Evolutionary conservation across 139 green algal genomes (phyloP).

Genomic region (Coccomyxa sp.): DNA sequence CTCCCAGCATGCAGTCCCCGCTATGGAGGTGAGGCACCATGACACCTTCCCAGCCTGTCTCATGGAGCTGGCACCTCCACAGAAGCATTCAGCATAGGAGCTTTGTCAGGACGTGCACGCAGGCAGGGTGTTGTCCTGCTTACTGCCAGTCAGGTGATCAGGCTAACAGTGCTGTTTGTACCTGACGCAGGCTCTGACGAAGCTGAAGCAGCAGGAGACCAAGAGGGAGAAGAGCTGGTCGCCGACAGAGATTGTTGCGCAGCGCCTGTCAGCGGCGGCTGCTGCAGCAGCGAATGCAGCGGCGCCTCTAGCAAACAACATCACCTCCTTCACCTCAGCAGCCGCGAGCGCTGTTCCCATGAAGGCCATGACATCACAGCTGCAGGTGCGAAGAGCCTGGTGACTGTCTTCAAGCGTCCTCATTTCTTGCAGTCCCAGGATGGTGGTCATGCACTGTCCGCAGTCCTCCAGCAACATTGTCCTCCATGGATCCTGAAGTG

Average conservation of each 20-base stretch:
- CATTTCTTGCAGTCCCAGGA: too few relatives aligned
- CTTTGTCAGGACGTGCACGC: too few relatives aligned
- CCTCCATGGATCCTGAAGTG: too few relatives aligned
- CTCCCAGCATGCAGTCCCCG: neutral
- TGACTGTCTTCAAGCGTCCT: too few relatives aligned
- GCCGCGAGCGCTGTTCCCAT: conserved; percentile 20
- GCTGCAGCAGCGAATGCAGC: conserved; percentile 20
- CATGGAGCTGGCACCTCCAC: neutral
- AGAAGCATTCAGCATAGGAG: too few relatives aligned
- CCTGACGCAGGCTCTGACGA: conserved; percentile 9
- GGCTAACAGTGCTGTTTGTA: neutral
- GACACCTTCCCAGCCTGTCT: too few relatives aligned
- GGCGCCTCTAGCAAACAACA: conserved; percentile 25
- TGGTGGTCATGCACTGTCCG: too few relatives aligned
- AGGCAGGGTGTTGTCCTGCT: too few relatives aligned
- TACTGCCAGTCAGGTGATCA: neutral
- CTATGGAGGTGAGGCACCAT: neutral
- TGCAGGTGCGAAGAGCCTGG: conserved; percentile 35
- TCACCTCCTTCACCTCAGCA: conserved; percentile 10
- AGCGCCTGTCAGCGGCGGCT: conserved; percentile 51
- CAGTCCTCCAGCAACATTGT: too few relatives aligned
- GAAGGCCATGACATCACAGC: conserved; percentile 29
- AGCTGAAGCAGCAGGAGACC: neutral
- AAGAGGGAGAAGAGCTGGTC: conserved; percentile 15
- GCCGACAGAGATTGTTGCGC: conserved; percentile 45